phyloP scores from a whole-genome alignment of 1,284 basidiomycete species.

The Ustilago cynodontis region DNA sequence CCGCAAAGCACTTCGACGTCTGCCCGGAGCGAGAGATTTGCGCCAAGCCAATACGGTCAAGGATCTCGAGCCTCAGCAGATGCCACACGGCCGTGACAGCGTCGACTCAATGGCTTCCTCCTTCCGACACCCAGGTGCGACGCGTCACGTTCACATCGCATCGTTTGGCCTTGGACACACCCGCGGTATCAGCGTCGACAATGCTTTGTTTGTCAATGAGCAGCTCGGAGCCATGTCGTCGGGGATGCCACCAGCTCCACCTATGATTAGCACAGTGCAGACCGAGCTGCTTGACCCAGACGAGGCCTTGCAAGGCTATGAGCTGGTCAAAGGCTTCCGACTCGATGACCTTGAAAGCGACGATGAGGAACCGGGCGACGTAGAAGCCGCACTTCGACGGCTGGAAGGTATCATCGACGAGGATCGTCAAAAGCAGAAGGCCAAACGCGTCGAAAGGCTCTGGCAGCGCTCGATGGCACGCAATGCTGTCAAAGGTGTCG shows the following conservation, averaged over 20 bases:
- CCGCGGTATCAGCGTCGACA: constrained; percentile 43
- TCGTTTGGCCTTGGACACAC: constrained; percentile 31
- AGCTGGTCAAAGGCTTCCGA: constrained; percentile 64
- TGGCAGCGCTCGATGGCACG: constrained; percentile 54
- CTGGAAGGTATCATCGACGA: constrained; percentile 66
- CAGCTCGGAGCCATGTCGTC: constrained; percentile 10
- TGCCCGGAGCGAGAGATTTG: constrained; percentile 64
- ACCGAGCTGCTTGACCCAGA: constrained; percentile 65
- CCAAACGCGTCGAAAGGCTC: constrained; percentile 54
- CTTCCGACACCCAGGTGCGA: constrained; percentile 25
- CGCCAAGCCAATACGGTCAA: constrained; percentile 59
- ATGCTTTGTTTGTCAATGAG: constrained; percentile 17
- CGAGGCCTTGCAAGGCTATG: constrained; percentile 62
- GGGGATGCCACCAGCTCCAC: constrained; percentile 19
- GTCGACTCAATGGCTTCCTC: constrained; percentile 56
- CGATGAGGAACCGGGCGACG: constrained; percentile 63
- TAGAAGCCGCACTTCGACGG: constrained; percentile 61
- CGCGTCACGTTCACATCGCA: constrained; percentile 24
- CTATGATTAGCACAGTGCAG: constrained; percentile 54
- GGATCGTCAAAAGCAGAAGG: constrained; percentile 56
- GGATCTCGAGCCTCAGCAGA: constrained; percentile 43
- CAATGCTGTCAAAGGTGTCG: constrained; percentile 25
- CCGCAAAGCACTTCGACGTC: constrained; percentile 56
- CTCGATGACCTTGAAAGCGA: constrained; percentile 60
- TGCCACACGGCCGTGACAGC: constrained; percentile 37